Percentiles rank a stretch among this genome's conserved stretches.
Evolutionary conservation across 176 grass and related monocot species (phyloP).

Genomic region (Areca catechu): DNA sequence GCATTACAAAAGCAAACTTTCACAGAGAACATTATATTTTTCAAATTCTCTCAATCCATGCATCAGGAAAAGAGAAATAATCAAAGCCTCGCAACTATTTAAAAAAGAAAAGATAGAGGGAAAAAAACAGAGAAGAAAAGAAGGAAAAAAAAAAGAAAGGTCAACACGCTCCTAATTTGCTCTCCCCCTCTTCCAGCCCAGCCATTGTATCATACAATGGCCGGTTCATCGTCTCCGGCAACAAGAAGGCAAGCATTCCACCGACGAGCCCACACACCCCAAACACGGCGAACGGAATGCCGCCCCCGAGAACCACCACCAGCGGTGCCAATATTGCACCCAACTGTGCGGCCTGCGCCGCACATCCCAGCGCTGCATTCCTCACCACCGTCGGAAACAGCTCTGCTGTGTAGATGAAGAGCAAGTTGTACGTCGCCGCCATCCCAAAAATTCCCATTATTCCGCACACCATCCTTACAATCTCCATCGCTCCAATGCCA

Average conservation of each 20-base stretch:
- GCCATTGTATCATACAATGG: constrained; percentile 81
- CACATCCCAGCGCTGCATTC: constrained; percentile 57
- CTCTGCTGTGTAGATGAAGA: constrained; percentile 74
- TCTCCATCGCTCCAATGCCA: constrained; percentile 19
- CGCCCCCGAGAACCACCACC: constrained; percentile 58
- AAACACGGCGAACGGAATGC: constrained; percentile 60
- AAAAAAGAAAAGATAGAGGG: no score
- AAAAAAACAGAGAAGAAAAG: no score
- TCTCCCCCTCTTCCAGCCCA: constrained; percentile 60
- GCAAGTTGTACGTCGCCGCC: constrained; percentile 71
- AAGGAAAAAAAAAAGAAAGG: no score
- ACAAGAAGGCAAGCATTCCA: constrained; percentile 27
- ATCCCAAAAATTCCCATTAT: constrained; percentile 75
- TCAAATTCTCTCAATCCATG: no score
- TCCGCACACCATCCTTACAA: constrained; percentile 54
- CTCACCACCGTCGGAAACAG: constrained; percentile 86
- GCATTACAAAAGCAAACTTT: no score
- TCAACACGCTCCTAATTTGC: not conserved
- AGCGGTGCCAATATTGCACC: constrained; percentile 73
- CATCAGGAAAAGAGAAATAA: no score
- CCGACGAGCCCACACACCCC: constrained; percentile 46
- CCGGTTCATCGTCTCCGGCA: constrained; percentile 79
- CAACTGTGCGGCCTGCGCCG: constrained; percentile 46
- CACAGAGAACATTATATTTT: no score
- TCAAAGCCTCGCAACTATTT: no score